phyloP scores from a whole-genome alignment of 1,139 yeast species.

The Ogataea hybrid region DNA sequence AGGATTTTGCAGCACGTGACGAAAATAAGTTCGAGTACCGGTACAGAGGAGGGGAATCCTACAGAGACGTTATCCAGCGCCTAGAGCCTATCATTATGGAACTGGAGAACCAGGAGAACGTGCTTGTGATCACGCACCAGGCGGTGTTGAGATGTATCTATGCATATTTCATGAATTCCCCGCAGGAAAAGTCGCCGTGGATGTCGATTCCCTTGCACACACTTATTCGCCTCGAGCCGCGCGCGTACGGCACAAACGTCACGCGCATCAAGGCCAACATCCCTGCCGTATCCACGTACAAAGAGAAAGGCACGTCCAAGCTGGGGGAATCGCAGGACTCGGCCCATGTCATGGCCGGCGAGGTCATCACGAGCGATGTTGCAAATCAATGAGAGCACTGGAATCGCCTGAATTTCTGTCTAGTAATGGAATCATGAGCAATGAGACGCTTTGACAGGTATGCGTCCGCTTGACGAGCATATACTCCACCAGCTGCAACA shows the following conservation, averaged over 20 bases:
- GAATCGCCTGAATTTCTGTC: constrained; percentile 5
- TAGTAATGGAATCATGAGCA: constrained; percentile 16
- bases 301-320: constrained; percentile 87
- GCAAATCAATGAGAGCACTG: not conserved
- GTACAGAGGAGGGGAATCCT: constrained; percentile 96
- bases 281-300: constrained; percentile 96
- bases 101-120: constrained; percentile 93
- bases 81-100: constrained; percentile 98
- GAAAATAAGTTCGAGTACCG: constrained; percentile 94
- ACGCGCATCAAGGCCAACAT: constrained; percentile 91
- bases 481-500: constrained; percentile 6
- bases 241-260: constrained; percentile 88
- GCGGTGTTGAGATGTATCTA: constrained; percentile 95
- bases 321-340: constrained; percentile 53
- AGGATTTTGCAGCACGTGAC: constrained; percentile 93
- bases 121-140: constrained; percentile 94
- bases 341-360: constrained; percentile 32
- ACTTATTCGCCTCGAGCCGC: constrained; percentile 85
- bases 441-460: constrained; percentile 17
- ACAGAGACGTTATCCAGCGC: constrained; percentile 90
- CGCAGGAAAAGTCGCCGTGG: constrained; percentile 98
- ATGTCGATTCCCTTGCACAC: constrained; percentile 98
- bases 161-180: constrained; percentile 98
- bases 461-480: constrained; percentile 14
- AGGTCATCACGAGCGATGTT: constrained; percentile 25